Percentiles rank a stretch among this genome's conserved stretches.
These are phyloP conservation scores for Xylaria nigripes DNA, from an alignment of 495 filamentous ascomycete genomes.

Conservation along the genomic window DNA sequence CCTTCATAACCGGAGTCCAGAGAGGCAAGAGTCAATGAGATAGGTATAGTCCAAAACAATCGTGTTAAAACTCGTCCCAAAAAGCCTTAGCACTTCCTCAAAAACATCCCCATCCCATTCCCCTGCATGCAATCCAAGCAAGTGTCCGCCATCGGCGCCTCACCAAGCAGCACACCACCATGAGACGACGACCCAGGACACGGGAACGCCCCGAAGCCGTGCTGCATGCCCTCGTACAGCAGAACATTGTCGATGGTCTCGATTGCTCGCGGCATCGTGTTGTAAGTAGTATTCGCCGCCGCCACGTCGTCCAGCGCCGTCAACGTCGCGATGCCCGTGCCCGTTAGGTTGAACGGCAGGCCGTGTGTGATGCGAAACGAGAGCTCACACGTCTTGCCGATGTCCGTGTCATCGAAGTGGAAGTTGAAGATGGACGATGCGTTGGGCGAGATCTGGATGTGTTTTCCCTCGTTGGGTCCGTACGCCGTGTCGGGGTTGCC, in stretches of 20 bases:
- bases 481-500: slow-evolving; percentile 34
- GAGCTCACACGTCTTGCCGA: slow-evolving; percentile 54
- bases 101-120: neutral
- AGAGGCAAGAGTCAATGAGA: neutral
- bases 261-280: slow-evolving; percentile 40
- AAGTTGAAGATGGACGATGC: slow-evolving; percentile 64
- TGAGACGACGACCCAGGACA: slow-evolving; percentile 13
- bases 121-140: slow-evolving; percentile 9
- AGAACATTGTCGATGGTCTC: slow-evolving; percentile 8
- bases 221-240: slow-evolving; percentile 8
- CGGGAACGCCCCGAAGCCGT: slow-evolving; percentile 8
- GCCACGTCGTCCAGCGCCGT: slow-evolving; percentile 32
- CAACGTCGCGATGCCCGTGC: slow-evolving; percentile 49
- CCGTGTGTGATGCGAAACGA: slow-evolving; percentile 44
- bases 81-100: slow-evolving; percentile 4
- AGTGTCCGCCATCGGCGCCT: slow-evolving; percentile 10
- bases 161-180: neutral
- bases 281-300: slow-evolving; percentile 42
- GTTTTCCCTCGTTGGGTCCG: slow-evolving; percentile 39
- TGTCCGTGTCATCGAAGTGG: slow-evolving; percentile 47
- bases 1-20: neutral
- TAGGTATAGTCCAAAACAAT: neutral
- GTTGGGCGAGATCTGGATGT: slow-evolving; percentile 48
- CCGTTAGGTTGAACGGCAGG: slow-evolving; percentile 47
- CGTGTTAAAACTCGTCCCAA: neutral